phyloP scores from a whole-genome alignment of 2,329 filamentous ascomycete species.

The Mycogone perniciosa region DNA sequence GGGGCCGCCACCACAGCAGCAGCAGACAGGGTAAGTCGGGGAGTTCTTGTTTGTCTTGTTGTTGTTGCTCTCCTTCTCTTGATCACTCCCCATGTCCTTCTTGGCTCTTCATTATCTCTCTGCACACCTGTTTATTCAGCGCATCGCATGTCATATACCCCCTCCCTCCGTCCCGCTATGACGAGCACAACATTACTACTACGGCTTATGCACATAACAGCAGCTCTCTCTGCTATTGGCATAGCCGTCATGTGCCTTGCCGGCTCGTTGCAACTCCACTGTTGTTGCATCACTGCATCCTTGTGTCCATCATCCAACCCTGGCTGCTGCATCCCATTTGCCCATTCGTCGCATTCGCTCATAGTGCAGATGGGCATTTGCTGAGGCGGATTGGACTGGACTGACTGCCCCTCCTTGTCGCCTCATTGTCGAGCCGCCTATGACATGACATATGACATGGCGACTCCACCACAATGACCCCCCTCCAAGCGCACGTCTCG shows the following conservation, averaged over 20 bases:
- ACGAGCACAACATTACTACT: slow-evolving; percentile 3
- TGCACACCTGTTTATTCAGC: no score
- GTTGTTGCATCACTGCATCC: slow-evolving; percentile 3
- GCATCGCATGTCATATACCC: no score
- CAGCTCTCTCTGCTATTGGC: slow-evolving; percentile 1
- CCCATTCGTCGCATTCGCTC: not conserved
- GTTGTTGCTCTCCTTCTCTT: slow-evolving; percentile 50
- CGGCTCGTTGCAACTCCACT: slow-evolving; percentile 9
- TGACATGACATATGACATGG: not conserved
- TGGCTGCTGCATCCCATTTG: not conserved
- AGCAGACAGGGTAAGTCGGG: not conserved
- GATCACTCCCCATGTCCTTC: slow-evolving; percentile 28
- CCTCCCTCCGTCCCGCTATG: slow-evolving; percentile 30
- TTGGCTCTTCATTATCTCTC: slow-evolving; percentile 26
- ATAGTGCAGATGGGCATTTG: not conserved
- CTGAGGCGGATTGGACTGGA: no score
- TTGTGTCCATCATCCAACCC: not conserved
- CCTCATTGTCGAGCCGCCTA: slow-evolving; percentile 4
- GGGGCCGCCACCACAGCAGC: slow-evolving; percentile 16
- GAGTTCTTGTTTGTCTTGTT: not conserved
- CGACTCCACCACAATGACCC: slow-evolving; percentile 3
- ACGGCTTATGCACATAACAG: not conserved
- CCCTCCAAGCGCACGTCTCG: not conserved
- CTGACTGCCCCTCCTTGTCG: slow-evolving; percentile 4
- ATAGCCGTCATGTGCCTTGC: slow-evolving; percentile 8